These are phyloP conservation scores for Testicularia cyperi DNA, from an alignment of 1,284 basidiomycete genomes.

Conservation along the genomic window DNA sequence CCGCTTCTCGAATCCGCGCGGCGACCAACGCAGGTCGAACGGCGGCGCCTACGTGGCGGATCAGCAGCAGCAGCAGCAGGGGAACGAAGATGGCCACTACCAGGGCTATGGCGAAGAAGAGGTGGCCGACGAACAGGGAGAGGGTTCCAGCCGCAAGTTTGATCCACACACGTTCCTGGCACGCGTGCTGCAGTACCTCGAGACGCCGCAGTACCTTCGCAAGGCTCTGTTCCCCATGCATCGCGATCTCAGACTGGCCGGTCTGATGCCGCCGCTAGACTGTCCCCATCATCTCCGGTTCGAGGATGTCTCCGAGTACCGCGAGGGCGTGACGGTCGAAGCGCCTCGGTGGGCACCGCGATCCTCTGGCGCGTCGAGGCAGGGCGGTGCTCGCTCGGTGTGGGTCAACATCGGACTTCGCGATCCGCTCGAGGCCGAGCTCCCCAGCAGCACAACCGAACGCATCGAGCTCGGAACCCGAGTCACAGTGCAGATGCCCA, in stretches of 20 bases:
- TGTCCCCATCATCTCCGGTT: slow-evolving; percentile 58
- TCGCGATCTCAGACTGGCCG: slow-evolving; percentile 55
- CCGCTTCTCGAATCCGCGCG: too few relatives aligned
- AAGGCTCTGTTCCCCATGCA: slow-evolving; percentile 59
- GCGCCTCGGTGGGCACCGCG: slow-evolving; percentile 24
- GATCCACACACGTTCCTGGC: slow-evolving; percentile 53
- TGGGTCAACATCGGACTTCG: slow-evolving; percentile 53
- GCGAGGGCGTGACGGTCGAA: slow-evolving; percentile 53
- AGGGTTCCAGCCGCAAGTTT: slow-evolving; percentile 8
- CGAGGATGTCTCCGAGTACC: slow-evolving; percentile 49
- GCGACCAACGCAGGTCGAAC: too few relatives aligned
- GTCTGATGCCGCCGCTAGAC: slow-evolving; percentile 58
- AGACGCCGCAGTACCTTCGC: slow-evolving; percentile 60
- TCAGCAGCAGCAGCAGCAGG: too few relatives aligned
- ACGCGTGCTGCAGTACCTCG: slow-evolving; percentile 57
- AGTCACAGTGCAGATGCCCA: slow-evolving; percentile 52
- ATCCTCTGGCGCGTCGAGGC: neutral
- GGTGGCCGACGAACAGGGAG: slow-evolving; percentile 1
- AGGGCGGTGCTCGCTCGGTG: slow-evolving; percentile 6
- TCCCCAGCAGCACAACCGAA: slow-evolving; percentile 1
- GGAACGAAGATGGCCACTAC: slow-evolving; percentile 1
- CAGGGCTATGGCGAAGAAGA: slow-evolving; percentile 1
- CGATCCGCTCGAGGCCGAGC: slow-evolving; percentile 40
- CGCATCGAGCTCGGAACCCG: slow-evolving; percentile 27
- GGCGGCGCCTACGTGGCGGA: too few relatives aligned